Evolutionary conservation across 1,139 yeast genomes (phyloP), one percentile per base, ranked within the genome.

Genomic region (Kodamaea ohmeri): DNA sequence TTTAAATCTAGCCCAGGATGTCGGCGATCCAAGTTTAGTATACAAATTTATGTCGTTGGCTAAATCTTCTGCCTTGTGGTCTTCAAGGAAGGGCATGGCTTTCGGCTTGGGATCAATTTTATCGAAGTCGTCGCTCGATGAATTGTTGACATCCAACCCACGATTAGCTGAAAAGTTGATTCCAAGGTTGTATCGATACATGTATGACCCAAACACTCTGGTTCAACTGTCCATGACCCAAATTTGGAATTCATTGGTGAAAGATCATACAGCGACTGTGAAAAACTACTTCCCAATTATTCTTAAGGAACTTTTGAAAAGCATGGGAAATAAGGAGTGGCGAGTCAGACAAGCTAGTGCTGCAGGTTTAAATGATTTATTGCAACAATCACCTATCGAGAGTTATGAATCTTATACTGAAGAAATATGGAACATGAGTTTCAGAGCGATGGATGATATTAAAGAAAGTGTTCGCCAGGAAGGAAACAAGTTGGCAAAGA

Each of bases 11-110:
- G 97, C 97, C 0, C 80, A 94, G 2, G 97, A 92, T 54, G 94
- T 89, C 4, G 97, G 97, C 29, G 97, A 92, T 58, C 96, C 97
- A 15, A 78, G 95, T 52, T 73, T 92, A 49, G 96, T 92, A 4
- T 92, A 92, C 60, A 87, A 89, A 53, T 92, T 92, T 55, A 88
- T 92, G 96, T 81, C 96, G 0, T 65, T 92, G 40, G 96, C 97
- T 0, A 84, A 87, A 45, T 83, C 83, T 38, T 85, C 96, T 0
- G 81, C 95, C 0, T 65, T 90, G 25, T 92, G 98, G 97, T 79
- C 95, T 0, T 86, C 97, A 0, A 72, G 96, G 55, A 86, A 86
- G 48, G 97, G 97, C 37, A 81, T 90, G 54, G 97, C 97, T 0
- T 90, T 87, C 64, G 97, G 97, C 0, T 68, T 92, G 25, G 94